phyloP scores from a whole-genome alignment of 2,329 filamentous ascomycete species.

The Trichoderma sp. region DNA sequence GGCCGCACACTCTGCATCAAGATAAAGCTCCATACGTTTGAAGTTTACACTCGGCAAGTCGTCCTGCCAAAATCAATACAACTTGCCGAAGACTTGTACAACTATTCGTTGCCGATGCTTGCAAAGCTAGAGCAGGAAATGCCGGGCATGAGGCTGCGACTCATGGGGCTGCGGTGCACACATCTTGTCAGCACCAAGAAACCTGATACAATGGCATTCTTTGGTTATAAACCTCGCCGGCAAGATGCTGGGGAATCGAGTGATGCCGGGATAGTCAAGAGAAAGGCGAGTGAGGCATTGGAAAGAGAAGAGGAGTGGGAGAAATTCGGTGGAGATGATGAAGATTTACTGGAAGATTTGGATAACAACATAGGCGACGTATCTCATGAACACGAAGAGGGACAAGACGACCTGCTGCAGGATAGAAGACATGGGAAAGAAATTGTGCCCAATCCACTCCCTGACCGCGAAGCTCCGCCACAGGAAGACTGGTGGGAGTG shows the following conservation, averaged over 20 bases:
- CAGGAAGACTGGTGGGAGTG: conserved; percentile 71
- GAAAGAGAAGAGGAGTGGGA: conserved; percentile 55
- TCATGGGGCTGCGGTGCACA: conserved; percentile 88
- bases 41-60: conserved; percentile 81
- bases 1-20: conserved; percentile 90
- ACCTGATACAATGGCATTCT: conserved; percentile 72
- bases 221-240: conserved; percentile 55
- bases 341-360: conserved; percentile 29
- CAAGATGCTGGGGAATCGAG: conserved; percentile 21
- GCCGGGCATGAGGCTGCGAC: conserved; percentile 70
- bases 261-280: conserved; percentile 30
- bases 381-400: background rate
- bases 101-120: conserved; percentile 76
- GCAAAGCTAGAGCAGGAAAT: conserved; percentile 80
- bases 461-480: conserved; percentile 21
- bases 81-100: conserved; percentile 78
- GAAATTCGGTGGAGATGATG: conserved; percentile 64
- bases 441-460: conserved; percentile 44
- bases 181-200: conserved; percentile 85
- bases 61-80: conserved; percentile 69
- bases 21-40: conserved; percentile 90
- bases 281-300: conserved; percentile 33
- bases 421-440: conserved; percentile 47
- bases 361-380: background rate
- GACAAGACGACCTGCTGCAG: background rate